Conservation (phyloP, 169 alveolate species). For the Eimeria tenella region DNA sequence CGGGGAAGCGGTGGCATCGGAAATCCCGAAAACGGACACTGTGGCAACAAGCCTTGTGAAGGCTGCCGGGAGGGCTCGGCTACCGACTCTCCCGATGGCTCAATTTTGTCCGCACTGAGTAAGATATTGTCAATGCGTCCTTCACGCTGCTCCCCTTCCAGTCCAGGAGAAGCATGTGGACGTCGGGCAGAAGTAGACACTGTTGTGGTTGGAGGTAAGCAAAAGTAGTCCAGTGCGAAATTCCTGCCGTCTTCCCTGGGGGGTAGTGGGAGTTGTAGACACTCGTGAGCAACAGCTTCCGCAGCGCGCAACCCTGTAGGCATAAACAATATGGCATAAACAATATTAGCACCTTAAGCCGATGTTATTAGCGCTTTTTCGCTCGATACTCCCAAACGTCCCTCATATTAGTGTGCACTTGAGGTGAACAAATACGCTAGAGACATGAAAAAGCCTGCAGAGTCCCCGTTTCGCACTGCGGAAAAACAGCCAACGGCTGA, state of each 20-base stretch:
- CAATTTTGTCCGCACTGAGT: not conserved
- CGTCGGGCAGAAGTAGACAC: not conserved
- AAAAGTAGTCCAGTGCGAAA: conserved; percentile 69
- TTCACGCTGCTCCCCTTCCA: not conserved
- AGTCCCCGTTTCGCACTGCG: no score
- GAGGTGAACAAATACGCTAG: no score
- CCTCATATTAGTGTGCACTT: no score
- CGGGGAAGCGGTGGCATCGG: conserved; percentile 76
- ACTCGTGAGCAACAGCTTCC: conserved; percentile 79
- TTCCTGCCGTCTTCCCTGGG: conserved; percentile 75
- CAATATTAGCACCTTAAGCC: no score
- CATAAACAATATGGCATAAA: no score
- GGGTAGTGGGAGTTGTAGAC: conserved; percentile 78
- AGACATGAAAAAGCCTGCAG: no score
- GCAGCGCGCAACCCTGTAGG: conserved; percentile 77
- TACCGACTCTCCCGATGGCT: not conserved
- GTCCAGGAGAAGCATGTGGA: not conserved
- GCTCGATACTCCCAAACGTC: no score
- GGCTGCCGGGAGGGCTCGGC: not conserved
- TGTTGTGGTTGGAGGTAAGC: conserved; percentile 52
- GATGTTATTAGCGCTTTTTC: no score
- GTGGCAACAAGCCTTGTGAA: conserved; percentile 12
- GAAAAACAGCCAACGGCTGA: no score
- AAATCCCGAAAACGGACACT: conserved; percentile 79
- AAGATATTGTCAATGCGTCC: not conserved